phyloP scores from a whole-genome alignment of 2,329 filamentous ascomycete species.

The Hypomyces perniciosus region DNA sequence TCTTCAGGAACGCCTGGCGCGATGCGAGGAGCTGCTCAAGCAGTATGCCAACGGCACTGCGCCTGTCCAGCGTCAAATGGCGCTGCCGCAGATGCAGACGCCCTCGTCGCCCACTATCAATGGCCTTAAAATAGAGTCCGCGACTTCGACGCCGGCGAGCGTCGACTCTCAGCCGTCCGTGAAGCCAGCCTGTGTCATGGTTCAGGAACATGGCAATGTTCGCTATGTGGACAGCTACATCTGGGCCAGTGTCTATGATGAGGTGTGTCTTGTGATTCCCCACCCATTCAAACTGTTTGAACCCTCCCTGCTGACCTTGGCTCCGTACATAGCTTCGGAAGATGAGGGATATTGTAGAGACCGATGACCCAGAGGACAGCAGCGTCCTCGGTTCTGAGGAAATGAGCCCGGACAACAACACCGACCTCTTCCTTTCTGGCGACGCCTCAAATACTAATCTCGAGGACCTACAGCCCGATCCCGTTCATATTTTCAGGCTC shows the following conservation, averaged over 20 bases:
- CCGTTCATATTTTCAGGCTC: slow-evolving; percentile 60
- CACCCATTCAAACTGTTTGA: too few species aligned
- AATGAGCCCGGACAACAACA: slow-evolving; percentile 46
- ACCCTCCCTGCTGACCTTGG: not conserved
- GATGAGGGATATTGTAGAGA: slow-evolving; percentile 54
- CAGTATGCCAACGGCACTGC: slow-evolving; percentile 44
- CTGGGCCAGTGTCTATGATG: slow-evolving; percentile 48
- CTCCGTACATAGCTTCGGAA: slow-evolving; percentile 41
- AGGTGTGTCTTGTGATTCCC: slow-evolving; percentile 35
- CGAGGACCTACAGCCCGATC: slow-evolving; percentile 56
- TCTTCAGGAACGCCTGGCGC: slow-evolving; percentile 53
- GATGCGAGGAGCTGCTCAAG: slow-evolving; percentile 53
- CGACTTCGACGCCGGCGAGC: slow-evolving; percentile 21
- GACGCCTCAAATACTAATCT: slow-evolving; percentile 34
- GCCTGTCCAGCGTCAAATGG: slow-evolving; percentile 15
- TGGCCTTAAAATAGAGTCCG: slow-evolving; percentile 20
- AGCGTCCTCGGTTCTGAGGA: slow-evolving; percentile 44
- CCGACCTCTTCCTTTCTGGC: slow-evolving; percentile 42
- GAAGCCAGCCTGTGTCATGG: slow-evolving; percentile 46
- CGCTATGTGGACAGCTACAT: slow-evolving; percentile 54
- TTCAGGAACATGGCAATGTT: slow-evolving; percentile 48
- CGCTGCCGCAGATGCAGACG: slow-evolving; percentile 7
- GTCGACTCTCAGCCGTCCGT: slow-evolving; percentile 30
- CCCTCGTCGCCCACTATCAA: slow-evolving; percentile 15
- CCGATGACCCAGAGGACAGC: slow-evolving; percentile 42